phyloP scores from a whole-genome alignment of 257 asterid species.

The Phtheirospermum japonicum region DNA sequence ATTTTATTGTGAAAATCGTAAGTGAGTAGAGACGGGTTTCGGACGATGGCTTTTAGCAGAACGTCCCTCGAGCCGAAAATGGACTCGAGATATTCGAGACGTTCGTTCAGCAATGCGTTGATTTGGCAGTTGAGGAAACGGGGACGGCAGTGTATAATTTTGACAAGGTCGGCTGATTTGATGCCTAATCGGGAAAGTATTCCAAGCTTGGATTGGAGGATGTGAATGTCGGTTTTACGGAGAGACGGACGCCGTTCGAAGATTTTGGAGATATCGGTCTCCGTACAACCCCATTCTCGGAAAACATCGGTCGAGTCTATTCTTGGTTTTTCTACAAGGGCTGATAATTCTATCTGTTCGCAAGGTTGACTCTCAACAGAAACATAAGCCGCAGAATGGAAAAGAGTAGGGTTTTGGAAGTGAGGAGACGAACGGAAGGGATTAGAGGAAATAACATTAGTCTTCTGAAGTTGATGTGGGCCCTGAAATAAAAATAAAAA shows the following conservation, averaged over 20 bases:
- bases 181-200: slow-evolving; percentile 55
- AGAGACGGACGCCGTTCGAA: slow-evolving; percentile 57
- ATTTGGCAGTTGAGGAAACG: slow-evolving; percentile 58
- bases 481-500: slow-evolving; percentile 42
- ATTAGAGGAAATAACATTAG: slow-evolving; percentile 23
- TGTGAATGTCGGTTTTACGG: slow-evolving; percentile 36
- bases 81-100: slow-evolving; percentile 47
- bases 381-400: slow-evolving; percentile 37
- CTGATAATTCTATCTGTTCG: slow-evolving; percentile 25
- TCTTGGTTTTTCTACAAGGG: slow-evolving; percentile 17
- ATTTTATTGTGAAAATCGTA: slow-evolving; percentile 60
- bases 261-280: slow-evolving; percentile 52
- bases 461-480: slow-evolving; percentile 27
- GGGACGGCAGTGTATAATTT: slow-evolving; percentile 65
- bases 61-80: slow-evolving; percentile 57
- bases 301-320: slow-evolving; percentile 43
- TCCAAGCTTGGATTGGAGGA: slow-evolving; percentile 56
- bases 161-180: slow-evolving; percentile 51
- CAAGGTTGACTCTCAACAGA: slow-evolving; percentile 24
- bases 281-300: slow-evolving; percentile 67
- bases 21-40: slow-evolving; percentile 77
- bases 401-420: slow-evolving; percentile 27
- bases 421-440: slow-evolving; percentile 26
- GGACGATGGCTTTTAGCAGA: slow-evolving; percentile 59
- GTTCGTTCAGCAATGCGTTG: slow-evolving; percentile 44